A percentile compares a stretch with the other conserved stretches of the same genome.
Evolutionary conservation across 2,329 filamentous ascomycete species (phyloP).

Genomic region (Colletotrichum theobromicola): DNA sequence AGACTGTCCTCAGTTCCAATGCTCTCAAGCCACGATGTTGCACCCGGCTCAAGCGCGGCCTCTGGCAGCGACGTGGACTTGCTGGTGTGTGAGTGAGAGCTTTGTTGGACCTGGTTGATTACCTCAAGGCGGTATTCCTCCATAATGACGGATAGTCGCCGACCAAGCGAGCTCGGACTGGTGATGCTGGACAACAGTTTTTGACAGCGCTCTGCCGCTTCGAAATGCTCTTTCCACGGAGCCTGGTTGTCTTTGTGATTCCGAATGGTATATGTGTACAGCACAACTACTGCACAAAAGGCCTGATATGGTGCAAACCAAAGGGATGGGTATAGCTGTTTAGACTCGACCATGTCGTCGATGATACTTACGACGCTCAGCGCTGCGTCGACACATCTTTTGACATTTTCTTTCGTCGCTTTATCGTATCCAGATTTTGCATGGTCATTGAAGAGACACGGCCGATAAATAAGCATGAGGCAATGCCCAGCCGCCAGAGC

Average conservation of each 20-base stretch:
- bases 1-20: neutral
- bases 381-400: conserved; percentile 40
- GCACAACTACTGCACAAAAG: conserved; percentile 46
- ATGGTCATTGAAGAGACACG: conserved; percentile 39
- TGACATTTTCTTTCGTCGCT: conserved; percentile 20
- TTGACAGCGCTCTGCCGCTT: conserved; percentile 43
- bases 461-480: conserved; percentile 41
- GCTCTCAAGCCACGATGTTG: neutral
- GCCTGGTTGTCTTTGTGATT: conserved; percentile 29
- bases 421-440: neutral
- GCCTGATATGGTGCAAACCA: conserved; percentile 46
- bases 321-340: conserved; percentile 29
- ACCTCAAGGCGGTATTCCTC: conserved; percentile 35
- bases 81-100: conserved; percentile 5
- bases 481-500: conserved; percentile 47
- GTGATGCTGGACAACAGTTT: conserved; percentile 39
- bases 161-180: conserved; percentile 39
- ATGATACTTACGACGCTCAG: conserved; percentile 41
- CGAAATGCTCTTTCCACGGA: conserved; percentile 33
- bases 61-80: neutral
- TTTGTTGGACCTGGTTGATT: conserved; percentile 13
- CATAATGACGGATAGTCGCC: conserved; percentile 44
- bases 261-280: conserved; percentile 49
- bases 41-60: neutral
- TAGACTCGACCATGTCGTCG: conserved; percentile 37